Evolutionary conservation across 2,329 filamentous ascomycete genomes (phyloP), one percentile per base, ranked within the genome.

Genomic region (Verticillium nonalfalfae): DNA sequence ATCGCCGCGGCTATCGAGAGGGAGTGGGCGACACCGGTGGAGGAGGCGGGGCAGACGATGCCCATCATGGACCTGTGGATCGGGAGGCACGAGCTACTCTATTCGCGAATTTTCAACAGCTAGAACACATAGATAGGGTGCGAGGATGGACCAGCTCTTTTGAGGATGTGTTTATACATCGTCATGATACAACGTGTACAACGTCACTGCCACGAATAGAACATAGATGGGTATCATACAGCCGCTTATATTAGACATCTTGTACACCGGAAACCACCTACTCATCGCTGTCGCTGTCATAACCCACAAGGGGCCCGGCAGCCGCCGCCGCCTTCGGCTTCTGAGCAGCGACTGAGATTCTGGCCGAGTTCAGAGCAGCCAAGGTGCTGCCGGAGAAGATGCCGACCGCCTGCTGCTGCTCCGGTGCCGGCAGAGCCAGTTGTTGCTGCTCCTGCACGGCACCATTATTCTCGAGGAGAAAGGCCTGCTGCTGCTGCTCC

Each of bases 31-130:
- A 84, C 79, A 61, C 72, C 68, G 1, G 78, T 88, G 0, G 86
- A 90, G 61, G 83, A 88, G 64, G 90, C 90, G 3, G 90, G 88
- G 5, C 90, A 94, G 77, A 86, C 79, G 60, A 87, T 92, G 64
- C 91, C 91, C 1, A 83, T 87, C 1, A 87, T 94, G 83, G 91
- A 95, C 76, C 72, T 95, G 36, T 95, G 91, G 90, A 81, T 93
- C 69, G 91, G 91, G 3, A 82, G 91, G 70, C 91, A 95, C 73
- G 91, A 95, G 79, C 78, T 91, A 71, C 73, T 95, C 65, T 95
- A 95, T 73, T 93, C 90, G 62, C 85, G 91, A 68, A 94, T 95
- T 60, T 95, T 95, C 71, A 95, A 95, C 75, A 93, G 90, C 68
- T 94, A 69, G 75, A 62, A 70, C 35, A 10, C 9, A 36, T 36